Percentiles rank a stretch among this genome's conserved stretches.
Evolutionary conservation across 2,329 filamentous ascomycete genomes (phyloP).

Genomic region (Colletotrichum lindemuthianum): DNA sequence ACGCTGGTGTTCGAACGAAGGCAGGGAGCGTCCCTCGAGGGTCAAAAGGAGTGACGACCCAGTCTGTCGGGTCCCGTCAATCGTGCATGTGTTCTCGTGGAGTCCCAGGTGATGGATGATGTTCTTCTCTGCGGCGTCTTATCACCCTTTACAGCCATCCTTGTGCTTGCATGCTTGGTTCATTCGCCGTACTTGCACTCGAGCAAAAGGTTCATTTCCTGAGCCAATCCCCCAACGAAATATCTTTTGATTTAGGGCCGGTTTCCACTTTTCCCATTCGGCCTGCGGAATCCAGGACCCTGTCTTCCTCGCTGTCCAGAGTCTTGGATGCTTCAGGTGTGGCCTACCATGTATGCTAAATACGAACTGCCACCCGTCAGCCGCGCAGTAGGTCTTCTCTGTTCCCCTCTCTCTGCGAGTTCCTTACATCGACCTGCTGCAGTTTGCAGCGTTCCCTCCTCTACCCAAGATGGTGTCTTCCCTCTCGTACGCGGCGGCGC

Average conservation of each 20-base stretch:
- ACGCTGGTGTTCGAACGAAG: slow-evolving; percentile 13
- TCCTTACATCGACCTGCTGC: slow-evolving; percentile 19
- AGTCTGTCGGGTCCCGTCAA: background rate
- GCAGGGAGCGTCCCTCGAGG: background rate
- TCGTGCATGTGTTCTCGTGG: background rate
- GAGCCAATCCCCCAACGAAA: slow-evolving; percentile 17
- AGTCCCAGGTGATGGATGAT: background rate
- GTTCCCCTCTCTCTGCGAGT: background rate
- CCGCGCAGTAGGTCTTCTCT: slow-evolving; percentile 17
- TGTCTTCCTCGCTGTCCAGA: slow-evolving; percentile 2
- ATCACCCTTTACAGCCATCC: slow-evolving; percentile 3
- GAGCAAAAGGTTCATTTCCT: slow-evolving; percentile 29
- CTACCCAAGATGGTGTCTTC: slow-evolving; percentile 24
- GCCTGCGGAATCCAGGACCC: slow-evolving; percentile 23
- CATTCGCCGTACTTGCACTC: background rate
- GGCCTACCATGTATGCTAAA: slow-evolving; percentile 10
- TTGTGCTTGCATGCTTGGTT: background rate
- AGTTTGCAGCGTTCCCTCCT: background rate
- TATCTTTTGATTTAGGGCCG: slow-evolving; percentile 19
- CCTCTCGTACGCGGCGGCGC: slow-evolving; percentile 27
- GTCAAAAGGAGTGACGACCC: slow-evolving; percentile 12
- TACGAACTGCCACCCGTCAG: slow-evolving; percentile 11
- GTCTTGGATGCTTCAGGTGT: slow-evolving; percentile 30
- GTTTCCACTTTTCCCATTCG: slow-evolving; percentile 30
- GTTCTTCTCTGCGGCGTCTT: slow-evolving; percentile 2